Evolutionary conservation across 495 filamentous ascomycete species (phyloP).

Genomic region (Lophiostoma macrostomum): DNA sequence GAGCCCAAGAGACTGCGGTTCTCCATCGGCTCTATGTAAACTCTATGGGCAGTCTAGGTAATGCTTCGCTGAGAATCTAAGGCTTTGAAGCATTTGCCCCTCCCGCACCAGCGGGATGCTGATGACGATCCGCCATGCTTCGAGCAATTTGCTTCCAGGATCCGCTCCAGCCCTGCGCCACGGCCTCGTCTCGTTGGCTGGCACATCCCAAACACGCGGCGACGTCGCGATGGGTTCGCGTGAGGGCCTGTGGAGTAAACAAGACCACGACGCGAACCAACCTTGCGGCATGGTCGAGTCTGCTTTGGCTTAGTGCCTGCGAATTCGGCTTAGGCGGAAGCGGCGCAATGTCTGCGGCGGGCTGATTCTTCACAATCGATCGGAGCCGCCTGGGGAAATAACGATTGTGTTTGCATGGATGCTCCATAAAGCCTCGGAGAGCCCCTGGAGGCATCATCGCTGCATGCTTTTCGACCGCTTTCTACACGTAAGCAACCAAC

Average conservation of each 20-base stretch:
- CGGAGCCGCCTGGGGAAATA: too few species aligned
- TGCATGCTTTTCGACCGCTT: not conserved
- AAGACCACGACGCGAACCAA: slow-evolving; percentile 1
- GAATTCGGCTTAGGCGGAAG: too few species aligned
- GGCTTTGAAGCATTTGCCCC: not conserved
- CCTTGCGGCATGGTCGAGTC: not conserved
- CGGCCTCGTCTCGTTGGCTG: slow-evolving; percentile 1
- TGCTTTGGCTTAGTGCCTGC: too few species aligned
- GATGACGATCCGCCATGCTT: not conserved
- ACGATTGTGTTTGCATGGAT: too few species aligned
- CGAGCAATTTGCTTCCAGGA: slow-evolving; percentile 16
- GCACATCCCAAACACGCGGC: slow-evolving; percentile 8
- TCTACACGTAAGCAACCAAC: not conserved
- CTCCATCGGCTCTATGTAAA: too few species aligned
- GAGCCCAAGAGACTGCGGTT: too few species aligned
- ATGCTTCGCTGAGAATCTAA: too few species aligned
- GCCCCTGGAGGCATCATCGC: slow-evolving; percentile 5
- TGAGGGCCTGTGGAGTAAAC: slow-evolving; percentile 15
- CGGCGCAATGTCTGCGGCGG: not conserved
- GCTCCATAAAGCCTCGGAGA: too few species aligned
- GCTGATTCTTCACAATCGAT: too few species aligned
- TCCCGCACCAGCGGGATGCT: not conserved
- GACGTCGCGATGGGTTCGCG: slow-evolving; percentile 20
- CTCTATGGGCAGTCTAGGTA: too few species aligned
- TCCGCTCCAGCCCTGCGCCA: slow-evolving; percentile 27